Evolutionary conservation across 208 protist genomes (phyloP), one percentile per base, ranked within the genome.

Genomic region (Acanthamoeba royreba): DNA sequence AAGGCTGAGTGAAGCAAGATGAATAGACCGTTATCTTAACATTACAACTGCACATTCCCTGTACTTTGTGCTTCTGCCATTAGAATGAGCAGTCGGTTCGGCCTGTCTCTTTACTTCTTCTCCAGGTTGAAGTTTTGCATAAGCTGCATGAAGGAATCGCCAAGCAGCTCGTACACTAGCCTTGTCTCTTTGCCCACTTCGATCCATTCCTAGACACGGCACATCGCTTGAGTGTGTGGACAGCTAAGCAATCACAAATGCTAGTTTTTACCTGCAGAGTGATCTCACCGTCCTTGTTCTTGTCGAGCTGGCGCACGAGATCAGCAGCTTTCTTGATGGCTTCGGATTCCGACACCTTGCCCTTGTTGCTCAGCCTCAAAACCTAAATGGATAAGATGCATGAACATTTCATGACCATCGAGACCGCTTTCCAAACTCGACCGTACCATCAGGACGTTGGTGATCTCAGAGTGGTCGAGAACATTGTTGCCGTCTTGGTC

Each of bases 281-380:
- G 79, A 88, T 88, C 47, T 61, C 13, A 47, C 79, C 79, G 28
- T 88, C 79, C 79, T 88, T 88, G 79, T 88, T 47, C 79, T 88
- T 88, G 79, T 88, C 79, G 31, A 88, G 47, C 47, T 61, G 43
- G 28, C 49, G 43, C 7, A 88, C 79, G 22, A 88, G 79, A 47
- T 88, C 79, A 35, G 79, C 79, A 42, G 79, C 79, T 33, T 61
- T 53, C 79, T 88, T 88, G 42, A 88, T 88, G 15, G 79, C 43
- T 33, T 61, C 49, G 4, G 47, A 61, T 28, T 88, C 79, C 8
- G 43, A 53, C 35, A 88, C 47, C 79, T 81, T 81, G 69, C 69
- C 69, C 69, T 81, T 81, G 69, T 81, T 81, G 69, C 38, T 47
- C 69, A 81, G 69, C 69, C 69, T 81, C 22, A 81, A 42, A 33